Percentiles rank a stretch among this genome's conserved stretches.
Conservation (phyloP, 192 early-diverging fungal genomes). For the Backusella tuberculispora region DNA sequence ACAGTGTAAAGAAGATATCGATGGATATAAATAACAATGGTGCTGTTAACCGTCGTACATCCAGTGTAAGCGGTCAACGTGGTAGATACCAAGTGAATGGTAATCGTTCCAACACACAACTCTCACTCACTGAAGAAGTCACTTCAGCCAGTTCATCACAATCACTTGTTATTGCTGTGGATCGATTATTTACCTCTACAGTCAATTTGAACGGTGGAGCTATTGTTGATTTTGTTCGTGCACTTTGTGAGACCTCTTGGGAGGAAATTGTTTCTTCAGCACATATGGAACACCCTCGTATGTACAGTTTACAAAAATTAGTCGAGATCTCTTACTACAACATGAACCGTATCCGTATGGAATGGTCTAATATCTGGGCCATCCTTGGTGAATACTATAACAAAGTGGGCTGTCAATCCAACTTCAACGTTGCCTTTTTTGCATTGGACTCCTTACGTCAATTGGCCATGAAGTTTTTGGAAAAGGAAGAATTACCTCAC, state of each 20-base stretch:
- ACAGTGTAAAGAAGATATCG: not conserved
- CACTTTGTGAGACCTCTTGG: slow-evolving; percentile 84
- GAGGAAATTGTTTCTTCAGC: slow-evolving; percentile 82
- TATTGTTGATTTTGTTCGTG: slow-evolving; percentile 88
- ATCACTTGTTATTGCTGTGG: slow-evolving; percentile 76
- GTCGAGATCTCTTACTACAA: slow-evolving; percentile 98
- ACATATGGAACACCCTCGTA: slow-evolving; percentile 65
- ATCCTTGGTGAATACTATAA: slow-evolving; percentile 86
- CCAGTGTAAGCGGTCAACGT: not conserved
- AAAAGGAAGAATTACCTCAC: slow-evolving; percentile 92
- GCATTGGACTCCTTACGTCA: slow-evolving; percentile 92
- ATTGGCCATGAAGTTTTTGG: slow-evolving; percentile 91
- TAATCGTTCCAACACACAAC: slow-evolving; percentile 9
- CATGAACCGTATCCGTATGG: slow-evolving; percentile 92
- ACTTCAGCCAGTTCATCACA: slow-evolving; percentile 67
- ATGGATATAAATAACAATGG: not conserved
- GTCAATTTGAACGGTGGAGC: slow-evolving; percentile 78
- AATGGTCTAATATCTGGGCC: slow-evolving; percentile 94
- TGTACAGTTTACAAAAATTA: slow-evolving; percentile 93
- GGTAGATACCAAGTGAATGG: not conserved
- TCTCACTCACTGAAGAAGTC: slow-evolving; percentile 45
- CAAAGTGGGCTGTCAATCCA: slow-evolving; percentile 83
- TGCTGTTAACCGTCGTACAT: slow-evolving; percentile 26
- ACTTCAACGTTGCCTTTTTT: slow-evolving; percentile 83
- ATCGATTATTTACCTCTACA: slow-evolving; percentile 84